Evolutionary conservation across 2,329 filamentous ascomycete genomes (phyloP), one percentile per base, ranked within the genome.

Genomic region (Blastomyces emzantsi): DNA sequence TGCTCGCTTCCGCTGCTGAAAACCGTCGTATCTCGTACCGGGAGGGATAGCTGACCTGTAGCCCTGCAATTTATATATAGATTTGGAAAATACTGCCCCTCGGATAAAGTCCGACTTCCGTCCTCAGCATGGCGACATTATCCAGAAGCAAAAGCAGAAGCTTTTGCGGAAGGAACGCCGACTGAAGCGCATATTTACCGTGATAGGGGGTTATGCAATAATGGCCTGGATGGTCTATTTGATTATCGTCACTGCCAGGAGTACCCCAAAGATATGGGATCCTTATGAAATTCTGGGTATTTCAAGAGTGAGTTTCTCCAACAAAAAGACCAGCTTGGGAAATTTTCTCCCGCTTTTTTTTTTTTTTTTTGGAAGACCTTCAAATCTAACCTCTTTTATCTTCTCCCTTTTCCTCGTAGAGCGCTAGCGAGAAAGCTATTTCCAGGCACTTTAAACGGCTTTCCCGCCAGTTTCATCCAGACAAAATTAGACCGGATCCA

Each of bases 181-280:
- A 75, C 79, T 96, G 69, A 96, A 96, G 83, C 86, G 94, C 71
- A 87, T 88, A 63, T 75, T 94, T 65, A 85, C 89, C 30, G 90
- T 90, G 62, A 72, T 91, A 57, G 72, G 84, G 39, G 94, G 93
- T 68, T 97, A 92, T 87, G 81, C 85, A 39, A 75, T 92, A 66
- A 96, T 97, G 81, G 90, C 82, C 59, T 90, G 87, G 76, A 97
- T 97, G 91, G 81, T 89, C 36, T 99, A 97, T 76, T 83, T 99
- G 65, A 96, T 97, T 73, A 75, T 87, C 65, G 87, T 89, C 60
- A 94, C 92, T 63, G 85, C 90, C 69, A 84, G 84, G 64, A 85
- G 86, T 1, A 77, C 82, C 39, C 83, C 87, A 58, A 91, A 94
- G 78, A 83, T 96, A 64, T 99, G 93, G 90, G 95, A 99, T 77